Conservation (phyloP, 2,329 filamentous ascomycete species). For the Microdochium nivale region DNA sequence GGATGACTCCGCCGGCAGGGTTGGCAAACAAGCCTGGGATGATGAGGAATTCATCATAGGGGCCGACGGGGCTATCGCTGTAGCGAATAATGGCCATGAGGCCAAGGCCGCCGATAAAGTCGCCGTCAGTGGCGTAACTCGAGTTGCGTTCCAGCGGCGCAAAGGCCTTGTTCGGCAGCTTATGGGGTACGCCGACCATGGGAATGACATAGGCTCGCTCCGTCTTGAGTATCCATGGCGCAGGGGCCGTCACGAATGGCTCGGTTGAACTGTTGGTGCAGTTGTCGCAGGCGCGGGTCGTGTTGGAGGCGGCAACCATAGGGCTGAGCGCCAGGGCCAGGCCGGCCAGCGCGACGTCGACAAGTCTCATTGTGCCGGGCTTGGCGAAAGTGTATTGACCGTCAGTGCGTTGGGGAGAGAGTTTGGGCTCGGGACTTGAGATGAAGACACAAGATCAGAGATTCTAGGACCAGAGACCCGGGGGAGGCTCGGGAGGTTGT, state of each 20-base stretch:
- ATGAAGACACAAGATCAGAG: too few species aligned
- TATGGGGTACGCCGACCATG: slow-evolving; percentile 6
- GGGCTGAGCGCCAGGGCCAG: neutral
- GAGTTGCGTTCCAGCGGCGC: slow-evolving; percentile 1
- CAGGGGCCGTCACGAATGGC: slow-evolving; percentile 1
- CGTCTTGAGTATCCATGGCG: slow-evolving; percentile 1
- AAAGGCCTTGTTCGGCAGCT: slow-evolving; percentile 9
- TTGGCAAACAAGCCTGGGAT: slow-evolving; percentile 17
- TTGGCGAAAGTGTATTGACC: neutral
- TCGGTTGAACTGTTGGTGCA: slow-evolving; percentile 5
- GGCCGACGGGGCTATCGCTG: slow-evolving; percentile 18
- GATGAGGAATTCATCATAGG: slow-evolving; percentile 23
- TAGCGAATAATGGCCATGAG: slow-evolving; percentile 22
- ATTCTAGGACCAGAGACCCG: too few species aligned
- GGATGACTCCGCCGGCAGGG: slow-evolving; percentile 1
- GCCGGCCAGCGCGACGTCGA: neutral
- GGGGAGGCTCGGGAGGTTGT: too few species aligned
- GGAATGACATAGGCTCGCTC: slow-evolving; percentile 4
- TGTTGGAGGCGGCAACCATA: neutral
- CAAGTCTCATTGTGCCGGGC: neutral
- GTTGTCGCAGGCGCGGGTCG: neutral
- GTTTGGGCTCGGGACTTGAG: too few species aligned
- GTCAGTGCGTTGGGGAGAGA: too few species aligned
- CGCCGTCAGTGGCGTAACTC: slow-evolving; percentile 11
- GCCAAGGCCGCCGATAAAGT: slow-evolving; percentile 14